Percentiles rank a stretch among this genome's conserved stretches.
phyloP scores from a whole-genome alignment of 805 yeast species.

The Lachancea cidri region DNA sequence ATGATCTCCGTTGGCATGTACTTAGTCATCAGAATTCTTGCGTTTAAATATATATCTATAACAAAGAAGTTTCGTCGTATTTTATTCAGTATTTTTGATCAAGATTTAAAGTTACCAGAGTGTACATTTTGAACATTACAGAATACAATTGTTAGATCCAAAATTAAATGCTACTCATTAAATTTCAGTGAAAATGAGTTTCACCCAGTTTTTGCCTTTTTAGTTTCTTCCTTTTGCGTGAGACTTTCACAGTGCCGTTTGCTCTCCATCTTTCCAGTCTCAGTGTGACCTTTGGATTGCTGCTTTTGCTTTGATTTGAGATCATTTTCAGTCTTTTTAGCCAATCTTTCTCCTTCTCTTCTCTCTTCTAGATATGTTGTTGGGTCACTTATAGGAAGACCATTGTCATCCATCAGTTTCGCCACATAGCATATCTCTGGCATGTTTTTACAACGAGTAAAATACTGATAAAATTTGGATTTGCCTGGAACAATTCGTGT shows the following conservation, averaged over 20 bases:
- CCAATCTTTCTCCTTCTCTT: slow-evolving; percentile 16
- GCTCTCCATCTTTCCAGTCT: neutral
- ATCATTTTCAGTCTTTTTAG: slow-evolving; percentile 13
- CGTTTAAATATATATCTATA: neutral
- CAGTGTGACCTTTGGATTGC: slow-evolving; percentile 9
- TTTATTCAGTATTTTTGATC: neutral
- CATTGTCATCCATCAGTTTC: slow-evolving; percentile 16
- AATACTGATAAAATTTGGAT: slow-evolving; percentile 48
- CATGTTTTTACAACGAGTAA: slow-evolving; percentile 52
- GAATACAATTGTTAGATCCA: too few species aligned
- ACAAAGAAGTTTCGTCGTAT: neutral
- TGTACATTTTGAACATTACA: too few species aligned
- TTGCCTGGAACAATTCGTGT: slow-evolving; percentile 77
- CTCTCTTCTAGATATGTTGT: slow-evolving; percentile 13
- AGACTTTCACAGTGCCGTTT: too few species aligned
- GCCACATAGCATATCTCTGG: slow-evolving; percentile 40
- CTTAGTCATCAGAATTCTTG: neutral
- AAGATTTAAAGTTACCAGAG: too few species aligned
- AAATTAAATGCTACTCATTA: too few species aligned
- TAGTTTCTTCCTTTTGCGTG: too few species aligned
- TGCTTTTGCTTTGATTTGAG: slow-evolving; percentile 10
- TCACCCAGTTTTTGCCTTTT: neutral
- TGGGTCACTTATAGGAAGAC: slow-evolving; percentile 20
- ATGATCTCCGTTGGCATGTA: too few species aligned
- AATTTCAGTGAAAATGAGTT: too few species aligned